Conservation (phyloP, 495 filamentous ascomycete species). For the Daldinia decipiens region DNA sequence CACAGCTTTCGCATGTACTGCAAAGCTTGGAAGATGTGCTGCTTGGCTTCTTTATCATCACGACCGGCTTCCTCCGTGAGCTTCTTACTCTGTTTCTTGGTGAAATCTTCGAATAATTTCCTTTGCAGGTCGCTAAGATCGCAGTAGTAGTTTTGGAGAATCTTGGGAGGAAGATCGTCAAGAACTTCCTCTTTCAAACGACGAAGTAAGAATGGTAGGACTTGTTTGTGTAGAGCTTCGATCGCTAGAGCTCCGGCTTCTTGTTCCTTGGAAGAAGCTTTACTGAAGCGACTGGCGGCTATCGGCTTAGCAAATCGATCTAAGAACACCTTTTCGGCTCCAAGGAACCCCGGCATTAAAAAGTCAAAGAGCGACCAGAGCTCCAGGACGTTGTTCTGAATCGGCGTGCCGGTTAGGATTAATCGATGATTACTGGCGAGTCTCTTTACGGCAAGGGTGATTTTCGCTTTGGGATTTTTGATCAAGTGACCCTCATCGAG, state of each 20-base stretch:
- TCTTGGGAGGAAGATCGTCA: constrained; percentile 96
- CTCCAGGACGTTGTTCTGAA: constrained; percentile 97
- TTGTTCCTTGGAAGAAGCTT: constrained; percentile 97
- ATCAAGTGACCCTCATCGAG: constrained; percentile 98
- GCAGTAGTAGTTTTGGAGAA: constrained; percentile 99
- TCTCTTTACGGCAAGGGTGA: constrained; percentile 88
- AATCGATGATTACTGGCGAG: constrained; percentile 90
- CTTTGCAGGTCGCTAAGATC: constrained; percentile 95
- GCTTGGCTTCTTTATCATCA: constrained; percentile 88
- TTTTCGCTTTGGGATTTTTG: constrained; percentile 97
- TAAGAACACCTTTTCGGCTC: constrained; percentile 97
- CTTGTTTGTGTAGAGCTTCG: constrained; percentile 97
- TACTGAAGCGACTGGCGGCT: constrained; percentile 90
- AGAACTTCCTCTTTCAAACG: constrained; percentile 98
- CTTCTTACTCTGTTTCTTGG: constrained; percentile 87
- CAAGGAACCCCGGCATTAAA: constrained; percentile 97
- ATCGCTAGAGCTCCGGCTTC: constrained; percentile 96
- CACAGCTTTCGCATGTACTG: constrained; percentile 99
- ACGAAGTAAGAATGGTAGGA: constrained; percentile 93
- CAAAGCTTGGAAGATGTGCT: constrained; percentile 98
- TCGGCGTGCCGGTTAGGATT: constrained; percentile 95
- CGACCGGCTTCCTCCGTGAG: constrained; percentile 80
- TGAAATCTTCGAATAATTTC: constrained; percentile 95
- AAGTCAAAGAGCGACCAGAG: constrained; percentile 99
- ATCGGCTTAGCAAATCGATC: constrained; percentile 98